A percentile compares a stretch with the other conserved stretches of the same genome.
These are phyloP conservation scores for Telfairia occidentalis DNA, from an alignment of 331 rosid genomes.

Conservation along the genomic window DNA sequence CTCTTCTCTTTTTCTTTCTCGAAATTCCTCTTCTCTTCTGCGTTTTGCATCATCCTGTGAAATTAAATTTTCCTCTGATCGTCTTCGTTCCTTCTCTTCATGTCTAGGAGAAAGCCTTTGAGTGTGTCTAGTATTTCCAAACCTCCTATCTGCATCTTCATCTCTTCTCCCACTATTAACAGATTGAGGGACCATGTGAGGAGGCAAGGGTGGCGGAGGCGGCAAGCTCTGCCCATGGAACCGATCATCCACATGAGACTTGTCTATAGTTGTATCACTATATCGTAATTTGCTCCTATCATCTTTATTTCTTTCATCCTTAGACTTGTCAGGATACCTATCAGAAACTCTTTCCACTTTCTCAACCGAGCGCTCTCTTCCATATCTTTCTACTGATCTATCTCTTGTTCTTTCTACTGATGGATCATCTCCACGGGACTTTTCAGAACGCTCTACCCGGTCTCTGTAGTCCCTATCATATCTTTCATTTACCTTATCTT, in stretches of 20 bases:
- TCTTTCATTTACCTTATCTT: conserved; percentile 77
- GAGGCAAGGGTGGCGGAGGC: conserved; percentile 98
- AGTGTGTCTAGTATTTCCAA: conserved; percentile 70
- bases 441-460: conserved; percentile 70
- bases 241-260: conserved; percentile 75
- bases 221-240: conserved; percentile 93
- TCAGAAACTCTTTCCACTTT: conserved; percentile 64
- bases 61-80: conserved; percentile 75
- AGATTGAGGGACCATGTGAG: conserved; percentile 89
- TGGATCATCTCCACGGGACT: conserved; percentile 75
- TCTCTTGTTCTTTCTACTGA: conserved; percentile 63
- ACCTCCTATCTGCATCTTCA: conserved; percentile 85
- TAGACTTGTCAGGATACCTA: conserved; percentile 65
- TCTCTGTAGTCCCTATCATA: conserved; percentile 84
- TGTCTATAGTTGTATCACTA: conserved; percentile 51
- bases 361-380: conserved; percentile 83
- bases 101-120: conserved; percentile 97
- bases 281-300: conserved; percentile 72
- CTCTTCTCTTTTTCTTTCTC: conserved; percentile 92
- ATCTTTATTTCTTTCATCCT: conserved; percentile 68
- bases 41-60: conserved; percentile 83
- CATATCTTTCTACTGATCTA: conserved; percentile 83
- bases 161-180: conserved; percentile 77
- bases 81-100: conserved; percentile 84
- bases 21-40: conserved; percentile 88